Base-by-base conservation (phyloP, 2,329 filamentous ascomycete genomes). In the Sordariomycetes sp. region DNA sequence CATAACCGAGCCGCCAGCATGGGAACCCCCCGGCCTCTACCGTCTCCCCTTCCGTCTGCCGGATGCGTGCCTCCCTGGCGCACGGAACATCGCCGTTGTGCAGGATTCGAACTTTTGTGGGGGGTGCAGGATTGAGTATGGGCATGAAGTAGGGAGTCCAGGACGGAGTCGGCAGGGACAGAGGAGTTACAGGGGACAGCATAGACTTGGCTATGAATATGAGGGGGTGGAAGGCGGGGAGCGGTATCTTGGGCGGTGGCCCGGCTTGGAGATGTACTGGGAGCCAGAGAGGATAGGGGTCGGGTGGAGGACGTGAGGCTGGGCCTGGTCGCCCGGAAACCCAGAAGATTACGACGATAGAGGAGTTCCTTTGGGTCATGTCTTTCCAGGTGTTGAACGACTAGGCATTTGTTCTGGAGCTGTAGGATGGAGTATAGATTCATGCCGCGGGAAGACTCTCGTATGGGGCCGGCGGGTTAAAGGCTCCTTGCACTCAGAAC, bases 241-340 rank as follows among this genome's bases (percentile, higher is more conserved):
- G 4, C 12, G 15, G 7, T 34, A 12, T 1, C 52, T 57, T 20
- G 50, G 55, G 4, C 20, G 39, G 2, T 57, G 55, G 55, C 55
- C 55, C 22, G 55, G 55, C 2, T 15, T 56, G 48, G 34, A 22
- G 24, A 36, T 53, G 35, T 36, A 52, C 20, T 22, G 28, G 13
- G 51, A 53, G 36, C 55, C 50, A 35, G 55, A 53, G 28, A n/a
- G 55, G 35, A 20, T 53, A 32, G 55, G 55, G 20, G 34, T 57
- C 52, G 55, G 55, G 25, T 57, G 55, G 55, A 57, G 55, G 36
- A 32, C 13, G 17, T 53, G 55, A 57, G 24, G 24, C 34, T 28
- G 53, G 20, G 20, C 22, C 20, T 22, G n/a, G 24, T 2, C 7
- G 10, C n/a, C n/a, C 20, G 8, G 45, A n/a, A n/a, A n/a, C n/a